Percentiles rank a stretch among this genome's conserved stretches.
Evolutionary conservation across 164 flowering plant genomes (phyloP).

Genomic region (Chimonanthus praecox): DNA sequence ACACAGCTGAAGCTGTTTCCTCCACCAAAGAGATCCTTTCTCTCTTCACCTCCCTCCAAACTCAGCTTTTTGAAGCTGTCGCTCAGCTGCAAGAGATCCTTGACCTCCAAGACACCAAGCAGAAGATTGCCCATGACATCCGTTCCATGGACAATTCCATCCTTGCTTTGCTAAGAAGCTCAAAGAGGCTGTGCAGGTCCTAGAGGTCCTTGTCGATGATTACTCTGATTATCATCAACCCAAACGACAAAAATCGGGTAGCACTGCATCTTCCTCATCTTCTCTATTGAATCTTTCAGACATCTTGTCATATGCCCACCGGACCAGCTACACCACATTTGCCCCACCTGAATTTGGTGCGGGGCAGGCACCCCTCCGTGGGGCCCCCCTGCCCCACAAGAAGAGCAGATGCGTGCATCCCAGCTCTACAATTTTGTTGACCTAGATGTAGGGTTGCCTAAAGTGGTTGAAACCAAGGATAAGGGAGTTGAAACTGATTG

Average conservation of each 20-base stretch:
- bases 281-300: constrained; percentile 53
- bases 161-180: constrained; percentile 69
- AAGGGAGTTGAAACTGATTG: constrained; percentile 54
- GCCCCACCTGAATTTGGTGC: constrained; percentile 98
- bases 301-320: constrained; percentile 74
- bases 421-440: constrained; percentile 76
- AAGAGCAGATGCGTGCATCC: constrained; percentile 95
- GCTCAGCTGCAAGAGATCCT: constrained; percentile 87
- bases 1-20: constrained; percentile 19
- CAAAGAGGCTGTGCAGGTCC: constrained; percentile 64
- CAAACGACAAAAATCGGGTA: constrained; percentile 37
- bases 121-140: constrained; percentile 49
- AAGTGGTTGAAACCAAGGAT: constrained; percentile 44
- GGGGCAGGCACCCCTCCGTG: constrained; percentile 79
- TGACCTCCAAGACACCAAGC: constrained; percentile 71
- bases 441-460: constrained; percentile 84
- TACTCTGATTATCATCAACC: constrained; percentile 61
- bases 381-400: constrained; percentile 98
- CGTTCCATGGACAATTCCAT: constrained; percentile 48
- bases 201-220: constrained; percentile 78
- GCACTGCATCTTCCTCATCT: constrained; percentile 21
- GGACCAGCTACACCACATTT: constrained; percentile 89
- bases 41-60: constrained; percentile 58
- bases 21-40: constrained; percentile 63
- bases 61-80: constrained; percentile 82